Percentiles rank a stretch among this genome's conserved stretches.
Evolutionary conservation across 257 asterid genomes (phyloP).

Genomic region (Plectranthus barbatus): DNA sequence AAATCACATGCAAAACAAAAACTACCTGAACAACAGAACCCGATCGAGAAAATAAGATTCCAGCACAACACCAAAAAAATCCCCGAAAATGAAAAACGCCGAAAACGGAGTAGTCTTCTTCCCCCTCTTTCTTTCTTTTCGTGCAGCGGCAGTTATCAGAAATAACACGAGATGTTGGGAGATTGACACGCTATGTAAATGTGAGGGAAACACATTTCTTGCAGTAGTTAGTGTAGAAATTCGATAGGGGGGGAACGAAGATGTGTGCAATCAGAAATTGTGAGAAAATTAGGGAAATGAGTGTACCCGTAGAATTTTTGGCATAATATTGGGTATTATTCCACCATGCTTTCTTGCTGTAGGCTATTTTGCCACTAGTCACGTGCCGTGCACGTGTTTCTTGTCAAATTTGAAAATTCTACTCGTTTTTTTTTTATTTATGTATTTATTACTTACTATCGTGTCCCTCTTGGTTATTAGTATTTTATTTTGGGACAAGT

Average conservation of each 20-base stretch:
- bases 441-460: no score
- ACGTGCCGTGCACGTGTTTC: slow-evolving; percentile 30
- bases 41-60: slow-evolving; percentile 15
- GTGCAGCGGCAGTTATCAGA: slow-evolving; percentile 13
- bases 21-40: slow-evolving; percentile 20
- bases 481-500: no score
- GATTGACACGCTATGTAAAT: slow-evolving; percentile 7
- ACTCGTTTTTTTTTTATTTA: background rate
- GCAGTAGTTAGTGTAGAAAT: slow-evolving; percentile 10
- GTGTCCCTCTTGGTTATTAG: no score
- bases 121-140: background rate
- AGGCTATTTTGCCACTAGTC: slow-evolving; percentile 14
- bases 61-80: slow-evolving; percentile 16
- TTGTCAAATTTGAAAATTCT: background rate
- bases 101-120: background rate
- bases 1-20: slow-evolving; percentile 14
- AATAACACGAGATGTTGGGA: background rate
- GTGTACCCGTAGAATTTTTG: slow-evolving; percentile 20
- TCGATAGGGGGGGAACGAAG: slow-evolving; percentile 8
- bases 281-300: slow-evolving; percentile 25
- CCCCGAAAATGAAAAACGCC: background rate
- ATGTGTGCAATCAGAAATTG: no score
- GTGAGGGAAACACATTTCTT: slow-evolving; percentile 9
- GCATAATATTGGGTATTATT: slow-evolving; percentile 25
- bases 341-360: slow-evolving; percentile 22